Evolutionary conservation across 2,329 filamentous ascomycete genomes (phyloP), one percentile per base, ranked within the genome.

Genomic region (Ceratocystis papillata): DNA sequence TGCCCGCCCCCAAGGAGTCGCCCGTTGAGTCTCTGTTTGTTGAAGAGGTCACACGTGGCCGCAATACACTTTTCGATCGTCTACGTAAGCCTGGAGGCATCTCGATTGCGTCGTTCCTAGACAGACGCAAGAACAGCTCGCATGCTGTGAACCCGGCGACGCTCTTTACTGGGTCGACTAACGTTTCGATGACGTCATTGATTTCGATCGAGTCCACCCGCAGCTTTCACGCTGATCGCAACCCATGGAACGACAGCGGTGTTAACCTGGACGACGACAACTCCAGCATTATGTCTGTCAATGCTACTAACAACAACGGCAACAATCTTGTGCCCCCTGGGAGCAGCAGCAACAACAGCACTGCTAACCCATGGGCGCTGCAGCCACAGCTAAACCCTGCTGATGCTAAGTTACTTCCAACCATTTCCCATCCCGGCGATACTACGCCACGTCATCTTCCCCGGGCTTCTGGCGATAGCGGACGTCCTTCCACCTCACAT

Each of bases 221-320:
- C 74, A 96, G 91, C 79, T 87, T 87, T 76, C 86, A 87, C 69
- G 90, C 90, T 71, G 95, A 96, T 76, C 89, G 92, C 76, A 96
- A 96, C 77, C 92, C 92, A 69, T 97, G 93, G 93, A 96, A 96
- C 75, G 93, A 97, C 75, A 96, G 90, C 73, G 93, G 92, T 72
- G 91, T 96, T 74, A 96, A 96, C 75, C 85, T 96, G 70, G 82
- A 89, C 69, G 93, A 96, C 72, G 90, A 96, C 70, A 55, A 48
- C 37, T 65, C 66, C 17, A 67, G 66, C 57, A 67, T 67, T 25
- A 3, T 67, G 25, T 67, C 66, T 17, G 50, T 63, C 5, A 67
- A 65, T 62, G 66, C 55, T 8, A 62, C 37, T 20, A 63, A 8
- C 33, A 57, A 60, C 30, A 25, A 20, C 30, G 30, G 20, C 20